Base-by-base conservation (phyloP, 257 asterid species). In the Solanum habrochaites region DNA sequence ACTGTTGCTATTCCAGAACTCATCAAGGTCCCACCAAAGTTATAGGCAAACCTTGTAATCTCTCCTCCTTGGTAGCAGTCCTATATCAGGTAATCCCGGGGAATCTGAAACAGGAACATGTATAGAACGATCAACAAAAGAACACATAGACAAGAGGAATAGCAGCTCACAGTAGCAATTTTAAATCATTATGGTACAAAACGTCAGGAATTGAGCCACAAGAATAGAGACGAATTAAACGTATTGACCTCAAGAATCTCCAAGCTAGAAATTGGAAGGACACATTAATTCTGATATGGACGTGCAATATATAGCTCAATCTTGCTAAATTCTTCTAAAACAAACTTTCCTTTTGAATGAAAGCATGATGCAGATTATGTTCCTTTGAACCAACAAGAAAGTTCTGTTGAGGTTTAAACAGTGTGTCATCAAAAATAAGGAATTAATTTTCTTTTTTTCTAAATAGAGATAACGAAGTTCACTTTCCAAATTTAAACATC, bases 1-100 rank as follows among this genome's bases (percentile, higher is more conserved):
- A 95, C 96, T 42, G 99, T 97, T 31, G 99, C 99, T 86, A 97
- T 97, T 69, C 97, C 99, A 21, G 99, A 97, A 67, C 99, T 98
- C 99, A 97, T 97, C 40, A 95, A 92, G 69, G 98, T 98, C 43
- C 99, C 99, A 88, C 99, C 99, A n/a, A 56, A 97, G 95, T n/a
- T 87, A 97, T 92, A 62, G n/a, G 97, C 99, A n/a, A 80, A 97
- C 98, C 93, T 93, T 97, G 86, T 92, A 82, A 97, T 91, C 84
- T 42, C n/a, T n/a, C n/a, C n/a, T 89, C 92, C 99, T 94, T 37
- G 99, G 99, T 86, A 86, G 92, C 92, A 97, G 91, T 71, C 98
- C 98, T 77, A 85, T 90, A 89, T 97, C 98, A 32, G n/a, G 98
- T 91, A 64, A 96, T 94, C 74, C 99, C 99, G n/a, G 7, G 99